Evolutionary conservation across 257 asterid species (phyloP).

Genomic region (Solanum raphanifolium): DNA sequence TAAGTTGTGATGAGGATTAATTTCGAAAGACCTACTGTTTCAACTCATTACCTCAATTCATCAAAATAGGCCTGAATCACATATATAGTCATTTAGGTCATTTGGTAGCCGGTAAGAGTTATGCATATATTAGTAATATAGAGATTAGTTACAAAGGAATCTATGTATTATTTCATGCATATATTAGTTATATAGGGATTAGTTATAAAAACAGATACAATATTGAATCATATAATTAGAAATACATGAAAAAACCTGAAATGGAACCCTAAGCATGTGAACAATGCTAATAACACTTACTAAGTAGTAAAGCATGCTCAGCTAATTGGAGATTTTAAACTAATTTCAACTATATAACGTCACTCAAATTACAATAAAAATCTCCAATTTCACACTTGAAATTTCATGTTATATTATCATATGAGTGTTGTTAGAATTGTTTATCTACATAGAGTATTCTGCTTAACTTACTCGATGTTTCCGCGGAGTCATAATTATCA

Average conservation of each 20-base stretch:
- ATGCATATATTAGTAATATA: neutral
- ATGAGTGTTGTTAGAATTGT: neutral
- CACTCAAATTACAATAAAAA: neutral
- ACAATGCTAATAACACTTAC: neutral
- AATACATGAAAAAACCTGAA: neutral
- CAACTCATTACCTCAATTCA: neutral
- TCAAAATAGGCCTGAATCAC: neutral
- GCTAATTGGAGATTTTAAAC: no score
- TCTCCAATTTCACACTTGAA: neutral
- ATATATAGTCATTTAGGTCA: no score
- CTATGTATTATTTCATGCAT: neutral
- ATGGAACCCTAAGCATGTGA: neutral
- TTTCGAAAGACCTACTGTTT: neutral
- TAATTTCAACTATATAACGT: neutral
- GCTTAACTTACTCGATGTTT: neutral
- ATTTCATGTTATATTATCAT: neutral
- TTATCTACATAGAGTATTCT: neutral
- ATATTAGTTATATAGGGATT: neutral
- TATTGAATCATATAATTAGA: neutral
- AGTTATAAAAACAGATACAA: neutral
- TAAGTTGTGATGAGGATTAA: neutral
- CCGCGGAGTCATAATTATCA: neutral
- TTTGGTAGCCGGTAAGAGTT: neutral
- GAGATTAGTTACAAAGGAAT: neutral
- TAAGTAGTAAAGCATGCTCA: neutral